Conservation (phyloP, 2,329 filamentous ascomycete genomes). For the Canariomyces notabilis region DNA sequence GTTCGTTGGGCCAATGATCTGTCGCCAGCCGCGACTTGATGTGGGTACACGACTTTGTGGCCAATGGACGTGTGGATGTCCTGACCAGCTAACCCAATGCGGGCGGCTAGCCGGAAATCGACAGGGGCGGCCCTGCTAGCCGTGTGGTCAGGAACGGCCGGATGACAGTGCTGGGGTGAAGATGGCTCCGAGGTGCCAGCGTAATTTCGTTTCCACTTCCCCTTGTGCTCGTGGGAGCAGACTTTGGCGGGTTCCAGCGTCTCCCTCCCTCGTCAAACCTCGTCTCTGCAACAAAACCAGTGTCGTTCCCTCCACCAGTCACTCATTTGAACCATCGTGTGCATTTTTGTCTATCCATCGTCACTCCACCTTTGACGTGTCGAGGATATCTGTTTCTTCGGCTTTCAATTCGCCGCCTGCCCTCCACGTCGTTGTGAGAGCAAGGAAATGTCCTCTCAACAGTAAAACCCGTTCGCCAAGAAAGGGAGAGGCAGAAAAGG, state of each 20-base stretch:
- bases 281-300: constrained; percentile 24
- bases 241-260: constrained; percentile 18
- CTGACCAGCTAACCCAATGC: constrained; percentile 17
- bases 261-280: constrained; percentile 15
- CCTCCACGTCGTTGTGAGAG: constrained; percentile 15
- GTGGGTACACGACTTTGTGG: constrained; percentile 15
- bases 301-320: constrained; percentile 23
- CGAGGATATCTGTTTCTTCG: constrained; percentile 5
- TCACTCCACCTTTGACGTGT: constrained; percentile 16
- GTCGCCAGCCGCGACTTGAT: constrained; percentile 3
- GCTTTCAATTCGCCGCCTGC: constrained; percentile 11
- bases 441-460: constrained; percentile 22
- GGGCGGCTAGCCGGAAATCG: constrained; percentile 2
- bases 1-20: constrained; percentile 15
- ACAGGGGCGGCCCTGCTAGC: constrained; percentile 11
- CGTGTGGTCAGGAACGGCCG: constrained; percentile 17
- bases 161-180: constrained; percentile 14
- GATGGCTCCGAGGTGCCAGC: constrained; percentile 15
- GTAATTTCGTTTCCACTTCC: constrained; percentile 27
- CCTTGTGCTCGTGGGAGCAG: constrained; percentile 17
- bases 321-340: constrained; percentile 21
- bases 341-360: constrained; percentile 14
- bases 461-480: constrained; percentile 21
- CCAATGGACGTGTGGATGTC: not conserved
- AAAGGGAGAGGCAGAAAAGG: constrained; percentile 14